These are phyloP conservation scores for Leptographium galeiforme DNA, from an alignment of 2,329 filamentous ascomycete genomes.

Conservation along the genomic window DNA sequence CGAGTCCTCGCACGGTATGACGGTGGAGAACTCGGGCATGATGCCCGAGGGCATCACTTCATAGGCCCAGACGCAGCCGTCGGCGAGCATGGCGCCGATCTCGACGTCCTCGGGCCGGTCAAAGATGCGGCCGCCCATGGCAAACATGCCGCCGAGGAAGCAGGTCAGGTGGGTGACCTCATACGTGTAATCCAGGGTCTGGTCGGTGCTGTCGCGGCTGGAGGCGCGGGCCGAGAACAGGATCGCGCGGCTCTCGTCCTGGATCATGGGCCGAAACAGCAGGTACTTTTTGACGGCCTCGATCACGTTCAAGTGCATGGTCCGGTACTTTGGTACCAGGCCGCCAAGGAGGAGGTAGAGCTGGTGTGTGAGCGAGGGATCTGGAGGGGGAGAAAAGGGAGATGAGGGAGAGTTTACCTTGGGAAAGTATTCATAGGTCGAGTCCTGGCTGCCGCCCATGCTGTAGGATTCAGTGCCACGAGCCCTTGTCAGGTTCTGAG, in stretches of 20 bases:
- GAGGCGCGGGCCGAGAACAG: conserved; percentile 56
- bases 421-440: conserved; percentile 58
- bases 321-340: conserved; percentile 55
- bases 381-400: background rate
- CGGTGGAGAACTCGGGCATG: conserved; percentile 45
- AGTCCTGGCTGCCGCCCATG: conserved; percentile 55
- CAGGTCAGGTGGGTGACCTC: conserved; percentile 52
- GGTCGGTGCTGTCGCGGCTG: conserved; percentile 25
- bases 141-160: conserved; percentile 60
- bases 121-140: conserved; percentile 50
- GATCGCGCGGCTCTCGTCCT: conserved; percentile 51
- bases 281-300: conserved; percentile 59
- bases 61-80: conserved; percentile 60
- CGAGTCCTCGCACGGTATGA: conserved; percentile 34
- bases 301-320: conserved; percentile 56
- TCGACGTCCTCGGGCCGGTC: conserved; percentile 45
- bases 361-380: conserved; percentile 15
- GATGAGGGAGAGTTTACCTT: conserved; percentile 23
- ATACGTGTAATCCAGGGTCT: conserved; percentile 35
- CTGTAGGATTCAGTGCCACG: conserved; percentile 35
- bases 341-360: conserved; percentile 68
- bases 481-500: conserved; percentile 43
- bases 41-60: conserved; percentile 44
- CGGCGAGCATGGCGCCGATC: conserved; percentile 47
- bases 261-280: conserved; percentile 65